These are phyloP conservation scores for Anisodus tanguticus DNA, from an alignment of 257 asterid genomes.

Conservation along the genomic window DNA sequence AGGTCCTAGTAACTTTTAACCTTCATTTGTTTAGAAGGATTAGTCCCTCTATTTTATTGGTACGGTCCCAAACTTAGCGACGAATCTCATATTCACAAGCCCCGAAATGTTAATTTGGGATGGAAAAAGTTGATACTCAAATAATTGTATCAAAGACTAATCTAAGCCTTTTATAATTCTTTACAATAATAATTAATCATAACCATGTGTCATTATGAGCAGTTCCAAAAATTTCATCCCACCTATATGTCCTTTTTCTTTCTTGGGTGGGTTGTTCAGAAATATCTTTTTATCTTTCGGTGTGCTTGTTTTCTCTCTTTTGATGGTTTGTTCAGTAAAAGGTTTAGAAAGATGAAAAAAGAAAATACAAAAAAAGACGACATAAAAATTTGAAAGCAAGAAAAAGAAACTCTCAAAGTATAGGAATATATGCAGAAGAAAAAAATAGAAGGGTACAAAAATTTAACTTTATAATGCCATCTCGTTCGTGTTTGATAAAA, in stretches of 20 bases:
- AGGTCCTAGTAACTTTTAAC: neutral
- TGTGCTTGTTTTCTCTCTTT: neutral
- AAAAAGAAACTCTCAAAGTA: neutral
- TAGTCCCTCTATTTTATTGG: neutral
- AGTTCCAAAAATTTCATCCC: neutral
- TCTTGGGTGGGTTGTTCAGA: neutral
- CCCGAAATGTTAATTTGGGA: neutral
- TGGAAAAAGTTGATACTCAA: neutral
- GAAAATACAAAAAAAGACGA: neutral
- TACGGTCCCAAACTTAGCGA: neutral
- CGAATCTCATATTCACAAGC: neutral
- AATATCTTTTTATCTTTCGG: neutral
- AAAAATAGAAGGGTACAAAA: neutral
- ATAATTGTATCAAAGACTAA: neutral
- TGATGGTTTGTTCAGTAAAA: neutral
- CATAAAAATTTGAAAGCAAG: neutral
- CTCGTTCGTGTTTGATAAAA: too few relatives aligned
- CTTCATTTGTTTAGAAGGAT: neutral
- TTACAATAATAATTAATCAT: neutral
- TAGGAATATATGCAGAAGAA: neutral
- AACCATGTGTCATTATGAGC: neutral
- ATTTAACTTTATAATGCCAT: neutral
- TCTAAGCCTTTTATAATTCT: neutral
- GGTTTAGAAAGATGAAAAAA: neutral
- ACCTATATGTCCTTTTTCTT: neutral